Percentiles rank a stretch among this genome's conserved stretches.
phyloP scores from a whole-genome alignment of 1,284 basidiomycete species.

The Peniophora sp. region DNA sequence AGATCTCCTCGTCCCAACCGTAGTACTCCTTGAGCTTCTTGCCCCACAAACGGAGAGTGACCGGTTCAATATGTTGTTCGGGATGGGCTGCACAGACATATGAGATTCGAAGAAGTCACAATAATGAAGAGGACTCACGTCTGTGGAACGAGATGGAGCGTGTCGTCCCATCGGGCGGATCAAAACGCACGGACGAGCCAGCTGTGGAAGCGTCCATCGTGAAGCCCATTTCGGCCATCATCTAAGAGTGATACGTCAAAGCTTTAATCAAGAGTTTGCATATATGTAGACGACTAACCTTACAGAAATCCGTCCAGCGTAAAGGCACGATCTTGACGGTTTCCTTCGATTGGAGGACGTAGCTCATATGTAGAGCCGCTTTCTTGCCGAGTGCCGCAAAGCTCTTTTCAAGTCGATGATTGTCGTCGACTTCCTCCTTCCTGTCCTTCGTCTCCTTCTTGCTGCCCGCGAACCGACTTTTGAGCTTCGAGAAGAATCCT shows the following conservation, averaged over 20 bases:
- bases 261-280: constrained; percentile 1
- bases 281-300: constrained; percentile 23
- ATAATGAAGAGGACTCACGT: constrained; percentile 37
- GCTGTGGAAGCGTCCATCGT: constrained; percentile 63
- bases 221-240: constrained; percentile 76
- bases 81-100: constrained; percentile 53
- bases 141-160: constrained; percentile 65
- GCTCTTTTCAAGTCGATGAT: constrained; percentile 21
- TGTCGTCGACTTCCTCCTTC: constrained; percentile 28
- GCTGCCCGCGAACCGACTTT: neutral
- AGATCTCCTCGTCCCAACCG: constrained; percentile 63
- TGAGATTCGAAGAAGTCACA: neutral
- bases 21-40: constrained; percentile 55
- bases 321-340: constrained; percentile 51
- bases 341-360: constrained; percentile 49
- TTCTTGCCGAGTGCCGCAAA: constrained; percentile 54
- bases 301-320: constrained; percentile 68
- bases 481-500: constrained; percentile 8
- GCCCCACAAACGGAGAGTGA: constrained; percentile 44
- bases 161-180: constrained; percentile 43
- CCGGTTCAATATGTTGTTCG: constrained; percentile 50
- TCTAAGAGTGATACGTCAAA: constrained; percentile 26
- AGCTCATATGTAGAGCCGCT: constrained; percentile 50
- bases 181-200: constrained; percentile 75
- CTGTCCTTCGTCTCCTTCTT: constrained; percentile 8